Conservation (phyloP, 2,329 filamentous ascomycete species). For the Albifimbria verrucaria region DNA sequence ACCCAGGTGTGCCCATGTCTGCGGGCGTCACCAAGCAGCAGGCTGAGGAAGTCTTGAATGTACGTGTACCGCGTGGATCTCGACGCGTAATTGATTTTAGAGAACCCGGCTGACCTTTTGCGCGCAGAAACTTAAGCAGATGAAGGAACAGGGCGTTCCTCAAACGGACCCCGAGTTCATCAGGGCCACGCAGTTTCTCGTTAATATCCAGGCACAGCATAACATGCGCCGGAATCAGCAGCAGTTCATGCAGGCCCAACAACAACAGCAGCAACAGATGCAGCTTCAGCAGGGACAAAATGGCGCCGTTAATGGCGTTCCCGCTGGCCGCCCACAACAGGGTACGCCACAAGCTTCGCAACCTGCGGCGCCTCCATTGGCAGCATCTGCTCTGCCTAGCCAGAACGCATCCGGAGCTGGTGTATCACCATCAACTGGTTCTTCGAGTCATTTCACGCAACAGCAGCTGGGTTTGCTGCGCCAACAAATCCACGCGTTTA, state of each 20-base stretch:
- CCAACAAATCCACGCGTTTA: constrained; percentile 89
- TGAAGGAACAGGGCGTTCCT: constrained; percentile 82
- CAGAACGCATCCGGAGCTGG: constrained; percentile 28
- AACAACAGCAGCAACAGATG: constrained; percentile 48
- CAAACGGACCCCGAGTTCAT: constrained; percentile 82
- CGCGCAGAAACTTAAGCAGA: constrained; percentile 76
- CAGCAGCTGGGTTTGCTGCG: constrained; percentile 78
- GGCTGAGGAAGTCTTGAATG: constrained; percentile 69
- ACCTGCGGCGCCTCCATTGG: constrained; percentile 29
- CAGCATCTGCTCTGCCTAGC: constrained; percentile 35
- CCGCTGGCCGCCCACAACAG: constrained; percentile 36
- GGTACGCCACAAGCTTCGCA: constrained; percentile 27
- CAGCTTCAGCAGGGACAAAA: constrained; percentile 39
- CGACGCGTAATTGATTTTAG: constrained; percentile 1
- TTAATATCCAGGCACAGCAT: constrained; percentile 66
- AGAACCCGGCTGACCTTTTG: constrained; percentile 5
- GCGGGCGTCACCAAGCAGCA: constrained; percentile 71
- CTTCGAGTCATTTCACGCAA: constrained; percentile 62
- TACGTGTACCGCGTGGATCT: no score
- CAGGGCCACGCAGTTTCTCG: constrained; percentile 74
- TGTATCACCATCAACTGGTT: constrained; percentile 22
- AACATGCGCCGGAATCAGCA: constrained; percentile 49
- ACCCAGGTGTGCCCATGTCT: constrained; percentile 60
- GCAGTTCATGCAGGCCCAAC: constrained; percentile 41
- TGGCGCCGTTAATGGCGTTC: constrained; percentile 50